Conservation (phyloP, 2,329 filamentous ascomycete species). For the Colletotrichum filicis region DNA sequence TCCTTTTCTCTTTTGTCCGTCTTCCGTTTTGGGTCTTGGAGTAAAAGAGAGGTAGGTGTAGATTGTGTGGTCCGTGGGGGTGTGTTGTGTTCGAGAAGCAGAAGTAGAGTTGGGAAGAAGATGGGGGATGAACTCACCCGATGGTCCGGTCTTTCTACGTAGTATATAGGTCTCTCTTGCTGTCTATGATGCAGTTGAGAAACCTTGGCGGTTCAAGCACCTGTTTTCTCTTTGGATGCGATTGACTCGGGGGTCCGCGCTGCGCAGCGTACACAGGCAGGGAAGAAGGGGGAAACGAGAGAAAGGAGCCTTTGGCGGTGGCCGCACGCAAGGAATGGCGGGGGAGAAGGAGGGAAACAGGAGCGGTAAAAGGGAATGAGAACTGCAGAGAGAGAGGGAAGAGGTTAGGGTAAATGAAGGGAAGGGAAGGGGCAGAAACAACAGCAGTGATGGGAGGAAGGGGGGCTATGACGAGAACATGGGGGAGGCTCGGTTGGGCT, state of each 20-base stretch:
- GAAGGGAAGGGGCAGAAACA: not conserved
- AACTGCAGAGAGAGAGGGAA: not conserved
- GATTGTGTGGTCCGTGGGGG: not conserved
- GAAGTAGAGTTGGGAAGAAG: not conserved
- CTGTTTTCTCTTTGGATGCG: not conserved
- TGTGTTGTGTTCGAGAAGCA: not conserved
- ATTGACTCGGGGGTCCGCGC: conserved; percentile 5
- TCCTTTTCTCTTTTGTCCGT: not conserved
- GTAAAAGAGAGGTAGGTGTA: not conserved
- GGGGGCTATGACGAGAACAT: conserved; percentile 48
- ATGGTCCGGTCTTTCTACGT: not conserved
- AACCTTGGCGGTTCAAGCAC: not conserved
- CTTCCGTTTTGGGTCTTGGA: not conserved
- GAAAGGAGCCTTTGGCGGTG: not conserved
- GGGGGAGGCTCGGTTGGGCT: conserved; percentile 33
- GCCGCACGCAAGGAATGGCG: not conserved
- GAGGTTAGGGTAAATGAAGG: not conserved
- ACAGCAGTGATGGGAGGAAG: not conserved
- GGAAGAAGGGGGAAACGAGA: not conserved
- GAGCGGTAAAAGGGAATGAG: not conserved
- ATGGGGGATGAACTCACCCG: not conserved
- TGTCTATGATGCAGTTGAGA: not conserved
- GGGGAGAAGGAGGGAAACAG: not conserved
- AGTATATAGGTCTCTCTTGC: not conserved
- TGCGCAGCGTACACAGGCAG: not conserved